These are phyloP conservation scores for Apiotrichum laibachii DNA, from an alignment of 1,284 basidiomycete genomes.

Conservation along the genomic window DNA sequence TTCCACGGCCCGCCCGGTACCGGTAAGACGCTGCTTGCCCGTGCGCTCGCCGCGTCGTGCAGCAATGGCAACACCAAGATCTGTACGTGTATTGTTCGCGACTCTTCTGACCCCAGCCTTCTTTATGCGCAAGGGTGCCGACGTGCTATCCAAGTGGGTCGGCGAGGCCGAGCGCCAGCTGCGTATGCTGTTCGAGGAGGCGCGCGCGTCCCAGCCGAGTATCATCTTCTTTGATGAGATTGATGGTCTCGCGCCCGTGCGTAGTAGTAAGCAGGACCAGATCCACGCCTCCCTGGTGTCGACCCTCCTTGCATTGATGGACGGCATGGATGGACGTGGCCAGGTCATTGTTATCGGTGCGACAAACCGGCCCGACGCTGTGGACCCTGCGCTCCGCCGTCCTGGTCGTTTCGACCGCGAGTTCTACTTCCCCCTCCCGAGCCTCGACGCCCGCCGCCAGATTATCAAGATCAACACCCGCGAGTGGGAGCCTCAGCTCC, in stretches of 20 bases:
- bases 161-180: constrained; percentile 98
- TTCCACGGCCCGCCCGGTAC: constrained; percentile 97
- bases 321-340: constrained; percentile 97
- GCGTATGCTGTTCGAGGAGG: constrained; percentile 94
- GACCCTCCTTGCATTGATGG: constrained; percentile 95
- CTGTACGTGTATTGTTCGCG: constrained; percentile 58
- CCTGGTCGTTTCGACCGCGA: constrained; percentile 97
- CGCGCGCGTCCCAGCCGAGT: constrained; percentile 83
- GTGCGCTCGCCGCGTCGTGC: constrained; percentile 92
- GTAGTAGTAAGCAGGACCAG: constrained; percentile 97
- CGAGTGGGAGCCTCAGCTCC: constrained; percentile 83
- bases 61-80: constrained; percentile 85
- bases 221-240: constrained; percentile 99
- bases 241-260: constrained; percentile 92
- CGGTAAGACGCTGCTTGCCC: constrained; percentile 80
- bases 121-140: constrained; percentile 99
- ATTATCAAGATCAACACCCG: constrained; percentile 90
- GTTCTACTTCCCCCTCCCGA: constrained; percentile 95
- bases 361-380: constrained; percentile 93
- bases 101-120: constrained; percentile 63
- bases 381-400: constrained; percentile 90
- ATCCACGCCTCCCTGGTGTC: constrained; percentile 98
- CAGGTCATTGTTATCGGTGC: constrained; percentile 99
- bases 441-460: constrained; percentile 75
- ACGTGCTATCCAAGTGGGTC: constrained; percentile 98